Percentiles rank a stretch among this genome's conserved stretches.
phyloP scores from a whole-genome alignment of 2,329 filamentous ascomycete species.

The Parafenestella ontariensis region DNA sequence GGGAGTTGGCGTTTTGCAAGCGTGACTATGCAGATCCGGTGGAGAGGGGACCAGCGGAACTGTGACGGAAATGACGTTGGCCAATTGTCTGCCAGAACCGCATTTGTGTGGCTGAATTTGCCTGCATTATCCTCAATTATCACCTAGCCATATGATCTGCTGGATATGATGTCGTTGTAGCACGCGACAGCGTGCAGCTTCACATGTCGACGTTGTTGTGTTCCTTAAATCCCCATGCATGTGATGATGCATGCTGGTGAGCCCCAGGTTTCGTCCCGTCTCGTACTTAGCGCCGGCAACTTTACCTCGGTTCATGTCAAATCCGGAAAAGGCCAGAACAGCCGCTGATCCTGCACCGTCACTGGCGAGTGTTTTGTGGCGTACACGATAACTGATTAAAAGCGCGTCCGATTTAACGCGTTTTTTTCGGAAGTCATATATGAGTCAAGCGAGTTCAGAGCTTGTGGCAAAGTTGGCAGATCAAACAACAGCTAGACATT shows the following conservation, averaged over 20 bases:
- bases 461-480: slow-evolving; percentile 2
- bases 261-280: slow-evolving; percentile 9
- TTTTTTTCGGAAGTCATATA: slow-evolving; percentile 1
- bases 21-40: slow-evolving; percentile 31
- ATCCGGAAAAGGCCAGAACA: slow-evolving; percentile 19
- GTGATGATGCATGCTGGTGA: slow-evolving; percentile 34
- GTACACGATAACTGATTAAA: not conserved
- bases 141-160: not conserved
- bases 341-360: slow-evolving; percentile 9
- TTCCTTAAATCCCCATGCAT: slow-evolving; percentile 28
- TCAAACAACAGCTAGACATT: not conserved
- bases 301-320: slow-evolving; percentile 19
- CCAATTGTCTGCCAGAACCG: slow-evolving; percentile 37
- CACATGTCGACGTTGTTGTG: slow-evolving; percentile 34
- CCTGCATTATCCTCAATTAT: not conserved
- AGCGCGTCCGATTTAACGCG: slow-evolving; percentile 8
- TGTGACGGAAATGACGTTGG: slow-evolving; percentile 44
- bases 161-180: slow-evolving; percentile 1
- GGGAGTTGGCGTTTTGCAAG: slow-evolving; percentile 27
- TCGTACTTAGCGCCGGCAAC: slow-evolving; percentile 7
- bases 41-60: slow-evolving; percentile 33
- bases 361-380: slow-evolving; percentile 5
- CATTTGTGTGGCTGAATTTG: not conserved
- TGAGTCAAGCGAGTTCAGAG: slow-evolving; percentile 2
- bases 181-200: slow-evolving; percentile 36